Evolutionary conservation across 1,284 basidiomycete species (phyloP).

Genomic region (Boletus smithii): DNA sequence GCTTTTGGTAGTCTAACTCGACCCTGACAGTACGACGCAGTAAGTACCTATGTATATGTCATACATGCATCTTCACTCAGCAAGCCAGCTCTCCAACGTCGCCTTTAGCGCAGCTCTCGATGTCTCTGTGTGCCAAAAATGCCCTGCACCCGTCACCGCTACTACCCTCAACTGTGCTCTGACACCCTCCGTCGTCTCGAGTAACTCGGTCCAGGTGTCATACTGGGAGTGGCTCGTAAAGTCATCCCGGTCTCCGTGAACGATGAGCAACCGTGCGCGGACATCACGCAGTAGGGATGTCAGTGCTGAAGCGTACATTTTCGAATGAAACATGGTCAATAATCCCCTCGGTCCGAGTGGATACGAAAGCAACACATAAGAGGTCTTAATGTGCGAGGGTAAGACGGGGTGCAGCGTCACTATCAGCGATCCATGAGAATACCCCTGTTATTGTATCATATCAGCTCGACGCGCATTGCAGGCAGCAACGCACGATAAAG

Average conservation of each 20-base stretch:
- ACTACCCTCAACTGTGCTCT: slow-evolving; percentile 26
- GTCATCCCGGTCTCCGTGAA: slow-evolving; percentile 70
- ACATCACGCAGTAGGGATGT: slow-evolving; percentile 44
- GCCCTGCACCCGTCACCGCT: slow-evolving; percentile 41
- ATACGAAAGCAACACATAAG: slow-evolving; percentile 73
- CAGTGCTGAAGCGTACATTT: slow-evolving; percentile 50
- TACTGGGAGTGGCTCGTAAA: slow-evolving; percentile 62
- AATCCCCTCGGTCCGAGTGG: slow-evolving; percentile 66
- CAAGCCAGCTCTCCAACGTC: slow-evolving; percentile 24
- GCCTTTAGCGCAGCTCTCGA: slow-evolving; percentile 21
- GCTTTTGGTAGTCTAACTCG: slow-evolving; percentile 18
- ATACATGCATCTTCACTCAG: too few relatives aligned
- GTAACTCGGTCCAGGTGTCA: slow-evolving; percentile 47
- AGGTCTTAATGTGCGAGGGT: slow-evolving; percentile 46
- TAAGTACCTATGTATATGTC: too few relatives aligned
- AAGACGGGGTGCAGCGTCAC: slow-evolving; percentile 58
- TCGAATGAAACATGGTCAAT: slow-evolving; percentile 65
- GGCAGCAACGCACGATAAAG: slow-evolving; percentile 45
- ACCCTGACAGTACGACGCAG: slow-evolving; percentile 9
- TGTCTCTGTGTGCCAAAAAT: slow-evolving; percentile 42
- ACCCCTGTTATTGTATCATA: slow-evolving; percentile 50
- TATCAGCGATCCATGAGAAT: slow-evolving; percentile 76
- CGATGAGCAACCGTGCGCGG: slow-evolving; percentile 51
- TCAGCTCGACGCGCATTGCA: neutral
- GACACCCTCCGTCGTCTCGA: slow-evolving; percentile 32